Base-by-base conservation (phyloP, 768 basidiomycete genomes). In the Amanita molliuscula region DNA sequence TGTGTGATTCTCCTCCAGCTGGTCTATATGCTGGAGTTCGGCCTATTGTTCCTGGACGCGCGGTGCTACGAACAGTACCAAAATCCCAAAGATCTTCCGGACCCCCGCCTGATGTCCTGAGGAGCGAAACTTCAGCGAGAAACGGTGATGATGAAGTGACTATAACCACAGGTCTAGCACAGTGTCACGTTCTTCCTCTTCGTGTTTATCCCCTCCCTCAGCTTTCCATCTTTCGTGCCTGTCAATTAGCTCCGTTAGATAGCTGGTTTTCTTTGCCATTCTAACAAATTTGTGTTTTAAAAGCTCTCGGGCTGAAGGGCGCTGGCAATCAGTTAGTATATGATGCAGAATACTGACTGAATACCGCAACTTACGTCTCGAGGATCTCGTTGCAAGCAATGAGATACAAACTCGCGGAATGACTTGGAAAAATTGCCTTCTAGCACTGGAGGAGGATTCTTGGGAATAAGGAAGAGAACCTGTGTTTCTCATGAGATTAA, bases 401-500 rank as follows among this genome's bases (percentile, higher is more conserved):
- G 83, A 0, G 88, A 73, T 11, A 99, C 90, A 63, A 99, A 99
- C 51, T 98, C 96, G 57, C 83, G 76, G 71, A 99, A 99, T 4
- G 86, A 76, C 60, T 89, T 91, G 2, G 91, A 91, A 67, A 97
- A 99, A 56, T 82, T 82, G 29, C 82, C 84, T 54, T 97, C 96
- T 37, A 99, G 72, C 18, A 77, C 77, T 9, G 96, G 96, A 1
- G 96, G 96, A 2, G 89, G 82, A 58, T 98, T 98, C 73, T 97
- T 97, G 13, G 96, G 96, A 50, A 99, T 99, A 48, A 99, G 75
- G 75, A 99, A 99, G 10, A 99, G 75, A 29, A 97, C 93, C 92
- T 95, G 56, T 7, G 38, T n/a, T 35, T 20, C 47, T 40, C 26
- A 20, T 36, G 18, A 35, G 47, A 47, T 47, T n/a, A 26, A 23